phyloP scores from a whole-genome alignment of 805 yeast species.

The Candida manassasensis region DNA sequence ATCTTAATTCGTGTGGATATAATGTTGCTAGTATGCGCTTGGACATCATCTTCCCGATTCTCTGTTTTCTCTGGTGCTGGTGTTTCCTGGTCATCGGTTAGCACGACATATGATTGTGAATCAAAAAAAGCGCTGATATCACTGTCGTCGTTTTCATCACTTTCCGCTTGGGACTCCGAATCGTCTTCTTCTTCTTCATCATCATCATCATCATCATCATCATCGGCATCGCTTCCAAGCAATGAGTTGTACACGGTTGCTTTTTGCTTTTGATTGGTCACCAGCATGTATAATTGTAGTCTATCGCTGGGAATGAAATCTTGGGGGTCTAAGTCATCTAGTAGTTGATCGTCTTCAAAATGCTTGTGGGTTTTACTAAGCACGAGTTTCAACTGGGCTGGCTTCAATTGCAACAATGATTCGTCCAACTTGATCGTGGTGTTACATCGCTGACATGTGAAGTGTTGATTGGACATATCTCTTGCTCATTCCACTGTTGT shows the following conservation, averaged over 20 bases:
- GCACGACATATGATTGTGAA: background rate
- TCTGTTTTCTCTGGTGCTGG: background rate
- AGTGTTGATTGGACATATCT: slow-evolving; percentile 9
- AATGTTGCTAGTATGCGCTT: slow-evolving; percentile 15
- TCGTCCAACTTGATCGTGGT: slow-evolving; percentile 51
- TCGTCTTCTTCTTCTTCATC: background rate
- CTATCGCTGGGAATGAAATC: background rate
- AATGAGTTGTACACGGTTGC: background rate
- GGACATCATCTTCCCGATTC: slow-evolving; percentile 5
- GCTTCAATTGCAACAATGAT: slow-evolving; percentile 46
- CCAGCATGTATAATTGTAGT: background rate
- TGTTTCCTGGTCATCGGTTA: background rate
- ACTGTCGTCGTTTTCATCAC: background rate
- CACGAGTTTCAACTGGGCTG: slow-evolving; percentile 50
- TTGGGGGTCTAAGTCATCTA: background rate
- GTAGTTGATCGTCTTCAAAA: background rate
- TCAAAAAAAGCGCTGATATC: background rate
- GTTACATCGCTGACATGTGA: slow-evolving; percentile 56
- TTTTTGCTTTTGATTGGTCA: background rate
- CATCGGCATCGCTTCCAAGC: background rate
- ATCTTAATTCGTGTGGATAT: slow-evolving; percentile 49
- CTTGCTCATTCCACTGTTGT: background rate
- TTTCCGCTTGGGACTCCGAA: no score
- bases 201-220: background rate
- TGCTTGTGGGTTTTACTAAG: slow-evolving; percentile 20